Evolutionary conservation across 2,329 filamentous ascomycete genomes (phyloP).

Genomic region (Grosmannia serpens): DNA sequence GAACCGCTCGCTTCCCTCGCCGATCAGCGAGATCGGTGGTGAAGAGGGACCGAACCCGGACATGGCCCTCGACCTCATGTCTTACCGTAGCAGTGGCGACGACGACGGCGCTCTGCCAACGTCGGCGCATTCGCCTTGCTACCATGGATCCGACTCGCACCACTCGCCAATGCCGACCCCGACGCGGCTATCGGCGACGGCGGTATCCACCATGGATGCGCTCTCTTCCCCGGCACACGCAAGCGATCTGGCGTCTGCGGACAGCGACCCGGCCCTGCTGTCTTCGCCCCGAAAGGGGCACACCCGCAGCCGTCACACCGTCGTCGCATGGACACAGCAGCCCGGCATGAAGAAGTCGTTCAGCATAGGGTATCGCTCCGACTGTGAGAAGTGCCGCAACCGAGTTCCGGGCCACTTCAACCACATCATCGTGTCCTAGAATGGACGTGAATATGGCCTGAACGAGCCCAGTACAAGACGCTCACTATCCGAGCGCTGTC

Average conservation of each 20-base stretch:
- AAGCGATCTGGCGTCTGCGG: not conserved
- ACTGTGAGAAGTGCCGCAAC: slow-evolving; percentile 66
- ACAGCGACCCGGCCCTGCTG: slow-evolving; percentile 17
- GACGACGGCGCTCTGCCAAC: not conserved
- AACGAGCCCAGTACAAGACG: not conserved
- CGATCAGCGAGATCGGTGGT: slow-evolving; percentile 43
- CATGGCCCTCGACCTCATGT: slow-evolving; percentile 27
- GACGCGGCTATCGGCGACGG: slow-evolving; percentile 3
- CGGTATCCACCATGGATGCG: slow-evolving; percentile 8
- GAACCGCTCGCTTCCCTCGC: slow-evolving; percentile 43
- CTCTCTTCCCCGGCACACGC: not conserved
- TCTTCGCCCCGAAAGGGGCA: slow-evolving; percentile 42
- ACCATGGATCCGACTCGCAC: no score
- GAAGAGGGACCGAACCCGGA: slow-evolving; percentile 32
- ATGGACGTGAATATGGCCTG: not conserved
- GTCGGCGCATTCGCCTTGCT: not conserved
- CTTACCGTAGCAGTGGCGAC: not conserved
- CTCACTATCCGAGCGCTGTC: not conserved
- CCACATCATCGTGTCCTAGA: slow-evolving; percentile 59
- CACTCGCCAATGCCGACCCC: not conserved
- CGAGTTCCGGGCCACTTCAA: slow-evolving; percentile 72
- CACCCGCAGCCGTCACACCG: slow-evolving; percentile 45
- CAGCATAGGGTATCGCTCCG: slow-evolving; percentile 66
- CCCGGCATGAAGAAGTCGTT: slow-evolving; percentile 58
- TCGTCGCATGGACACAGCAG: slow-evolving; percentile 49